Percentiles rank a stretch among this genome's conserved stretches.
These are phyloP conservation scores for Saccharomyces kudriavzevii DNA, from an alignment of 805 yeast species.

Conservation along the genomic window DNA sequence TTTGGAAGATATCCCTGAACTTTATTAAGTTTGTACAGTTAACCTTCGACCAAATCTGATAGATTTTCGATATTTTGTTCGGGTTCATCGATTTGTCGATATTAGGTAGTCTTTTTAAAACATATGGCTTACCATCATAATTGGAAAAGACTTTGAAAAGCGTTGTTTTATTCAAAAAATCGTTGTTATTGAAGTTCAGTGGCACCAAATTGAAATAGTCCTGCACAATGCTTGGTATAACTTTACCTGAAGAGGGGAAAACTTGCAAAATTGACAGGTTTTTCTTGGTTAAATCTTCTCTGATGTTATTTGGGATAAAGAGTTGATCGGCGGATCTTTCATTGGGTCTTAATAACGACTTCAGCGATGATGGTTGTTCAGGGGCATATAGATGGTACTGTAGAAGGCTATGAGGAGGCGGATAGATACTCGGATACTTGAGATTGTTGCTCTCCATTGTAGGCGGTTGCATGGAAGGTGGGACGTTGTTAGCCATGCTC, in stretches of 20 bases:
- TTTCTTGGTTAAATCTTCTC: constrained; percentile 62
- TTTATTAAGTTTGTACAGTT: constrained; percentile 48
- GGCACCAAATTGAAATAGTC: constrained; percentile 82
- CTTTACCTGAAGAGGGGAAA: constrained; percentile 33
- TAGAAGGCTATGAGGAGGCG: constrained; percentile 37
- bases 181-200: constrained; percentile 47
- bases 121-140: constrained; percentile 67
- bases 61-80: constrained; percentile 43
- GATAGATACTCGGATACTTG: constrained; percentile 30
- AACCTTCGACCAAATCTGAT: constrained; percentile 60
- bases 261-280: constrained; percentile 76
- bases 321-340: constrained; percentile 62
- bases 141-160: constrained; percentile 77
- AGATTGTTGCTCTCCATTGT: constrained; percentile 2
- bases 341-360: constrained; percentile 53
- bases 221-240: constrained; percentile 68
- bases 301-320: constrained; percentile 62
- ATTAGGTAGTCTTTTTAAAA: constrained; percentile 64
- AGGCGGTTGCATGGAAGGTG: constrained; percentile 1
- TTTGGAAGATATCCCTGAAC: constrained; percentile 75
- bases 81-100: constrained; percentile 45
- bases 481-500: not conserved
- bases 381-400: constrained; percentile 90
- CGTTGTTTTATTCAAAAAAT: constrained; percentile 36
- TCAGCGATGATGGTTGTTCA: constrained; percentile 67